Conservation (phyloP, 768 basidiomycete species). For the Rhodosporidiobolus odoratus region DNA sequence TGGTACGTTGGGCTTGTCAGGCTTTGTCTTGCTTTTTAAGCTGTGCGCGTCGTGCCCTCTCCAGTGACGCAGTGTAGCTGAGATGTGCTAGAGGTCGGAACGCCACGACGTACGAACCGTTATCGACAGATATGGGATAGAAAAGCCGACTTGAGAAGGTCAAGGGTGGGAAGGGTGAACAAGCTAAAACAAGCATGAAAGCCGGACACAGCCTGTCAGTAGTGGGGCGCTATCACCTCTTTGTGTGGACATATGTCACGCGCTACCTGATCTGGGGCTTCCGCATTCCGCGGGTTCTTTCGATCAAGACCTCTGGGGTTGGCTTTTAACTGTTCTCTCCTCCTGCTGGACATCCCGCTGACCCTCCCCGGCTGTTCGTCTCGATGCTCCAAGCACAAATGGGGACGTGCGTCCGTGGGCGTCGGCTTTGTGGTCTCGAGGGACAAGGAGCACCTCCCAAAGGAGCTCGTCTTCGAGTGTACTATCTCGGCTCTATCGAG, state of each 20-base stretch:
- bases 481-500: background rate
- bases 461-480: slow-evolving; percentile 49
- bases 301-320: slow-evolving; percentile 43
- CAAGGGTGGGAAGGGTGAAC: no score
- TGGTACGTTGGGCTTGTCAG: no score
- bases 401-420: slow-evolving; percentile 38
- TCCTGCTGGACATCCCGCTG: background rate
- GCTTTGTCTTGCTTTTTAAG: no score
- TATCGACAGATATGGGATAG: no score
- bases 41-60: no score
- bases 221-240: no score
- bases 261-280: slow-evolving; percentile 45
- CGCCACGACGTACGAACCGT: no score
- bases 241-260: slow-evolving; percentile 54
- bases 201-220: no score
- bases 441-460: slow-evolving; percentile 55
- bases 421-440: slow-evolving; percentile 66
- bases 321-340: slow-evolving; percentile 37
- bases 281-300: slow-evolving; percentile 43
- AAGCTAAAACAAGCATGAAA: no score
- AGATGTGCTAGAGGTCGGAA: no score
- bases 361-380: background rate
- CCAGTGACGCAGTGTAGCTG: no score
- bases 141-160: no score
- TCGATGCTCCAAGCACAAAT: background rate